Conservation (phyloP, 2,329 filamentous ascomycete species). For the Penicillium oxalicum region DNA sequence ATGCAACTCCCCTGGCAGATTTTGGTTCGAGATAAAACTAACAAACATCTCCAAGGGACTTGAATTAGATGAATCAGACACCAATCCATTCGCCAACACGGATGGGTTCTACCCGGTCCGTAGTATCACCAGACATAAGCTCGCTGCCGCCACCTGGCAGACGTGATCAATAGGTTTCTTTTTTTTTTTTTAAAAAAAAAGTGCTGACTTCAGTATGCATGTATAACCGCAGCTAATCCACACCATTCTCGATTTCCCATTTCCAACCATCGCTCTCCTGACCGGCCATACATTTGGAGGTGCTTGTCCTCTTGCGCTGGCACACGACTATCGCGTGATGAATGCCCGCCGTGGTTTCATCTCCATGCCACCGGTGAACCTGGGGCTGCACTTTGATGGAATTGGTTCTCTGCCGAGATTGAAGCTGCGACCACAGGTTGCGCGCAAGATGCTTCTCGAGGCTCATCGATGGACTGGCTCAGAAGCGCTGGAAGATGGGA, state of each 20-base stretch:
- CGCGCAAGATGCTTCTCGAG: slow-evolving; percentile 52
- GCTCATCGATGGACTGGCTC: slow-evolving; percentile 51
- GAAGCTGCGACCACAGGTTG: slow-evolving; percentile 48
- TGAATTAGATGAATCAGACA: slow-evolving; percentile 44
- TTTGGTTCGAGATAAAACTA: not conserved
- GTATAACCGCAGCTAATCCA: slow-evolving; percentile 33
- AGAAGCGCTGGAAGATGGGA: slow-evolving; percentile 47
- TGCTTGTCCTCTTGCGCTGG: slow-evolving; percentile 43
- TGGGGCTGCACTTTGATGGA: slow-evolving; percentile 52
- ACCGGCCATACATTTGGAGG: slow-evolving; percentile 48
- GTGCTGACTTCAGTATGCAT: not conserved
- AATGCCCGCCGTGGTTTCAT: slow-evolving; percentile 44
- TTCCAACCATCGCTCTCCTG: slow-evolving; percentile 43
- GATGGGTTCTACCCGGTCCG: slow-evolving; percentile 55
- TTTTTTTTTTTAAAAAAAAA: too few relatives aligned
- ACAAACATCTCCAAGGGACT: slow-evolving; percentile 26
- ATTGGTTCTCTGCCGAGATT: slow-evolving; percentile 49
- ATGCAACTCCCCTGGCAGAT: not conserved
- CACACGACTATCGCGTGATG: slow-evolving; percentile 46
- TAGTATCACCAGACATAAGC: slow-evolving; percentile 5
- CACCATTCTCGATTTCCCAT: slow-evolving; percentile 47
- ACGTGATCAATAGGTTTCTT: too few relatives aligned
- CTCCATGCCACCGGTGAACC: slow-evolving; percentile 50
- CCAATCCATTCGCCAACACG: slow-evolving; percentile 51
- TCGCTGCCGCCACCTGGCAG: not conserved